A percentile compares a stretch with the other conserved stretches of the same genome.
Conservation (phyloP, 306 rosid species). For the Corylus avellana region DNA sequence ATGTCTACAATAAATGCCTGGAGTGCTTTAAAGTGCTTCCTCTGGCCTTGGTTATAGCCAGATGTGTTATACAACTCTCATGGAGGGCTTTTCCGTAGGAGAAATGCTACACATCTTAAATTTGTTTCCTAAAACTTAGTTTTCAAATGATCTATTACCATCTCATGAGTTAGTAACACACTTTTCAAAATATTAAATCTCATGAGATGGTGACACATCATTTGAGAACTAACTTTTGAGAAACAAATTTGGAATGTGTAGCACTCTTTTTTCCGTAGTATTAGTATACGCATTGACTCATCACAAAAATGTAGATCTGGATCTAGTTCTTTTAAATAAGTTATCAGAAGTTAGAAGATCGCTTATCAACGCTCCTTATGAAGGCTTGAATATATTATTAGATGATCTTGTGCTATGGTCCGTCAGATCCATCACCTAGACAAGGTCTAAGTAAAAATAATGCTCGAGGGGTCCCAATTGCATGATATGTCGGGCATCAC, state of each 20-base stretch:
- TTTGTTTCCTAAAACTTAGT: too few species aligned
- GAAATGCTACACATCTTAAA: too few species aligned
- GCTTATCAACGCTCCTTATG: conserved; percentile 60
- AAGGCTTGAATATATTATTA: conserved; percentile 63
- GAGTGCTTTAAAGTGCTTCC: conserved; percentile 87
- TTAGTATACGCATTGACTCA: conserved; percentile 36
- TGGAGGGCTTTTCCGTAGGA: conserved; percentile 61
- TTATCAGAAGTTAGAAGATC: conserved; percentile 61
- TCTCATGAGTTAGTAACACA: too few species aligned
- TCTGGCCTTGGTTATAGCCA: conserved; percentile 74
- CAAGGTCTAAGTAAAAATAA: conserved; percentile 39
- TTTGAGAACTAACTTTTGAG: too few species aligned
- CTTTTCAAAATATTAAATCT: too few species aligned
- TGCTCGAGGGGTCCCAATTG: too few species aligned
- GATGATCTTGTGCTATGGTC: conserved; percentile 78
- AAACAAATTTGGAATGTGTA: too few species aligned
- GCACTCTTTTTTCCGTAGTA: conserved; percentile 44
- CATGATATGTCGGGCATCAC: not conserved
- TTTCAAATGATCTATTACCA: too few species aligned
- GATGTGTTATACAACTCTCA: conserved; percentile 68
- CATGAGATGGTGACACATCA: too few species aligned
- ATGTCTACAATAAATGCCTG: conserved; percentile 66
- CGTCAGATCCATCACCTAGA: conserved; percentile 56
- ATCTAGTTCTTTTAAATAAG: conserved; percentile 59
- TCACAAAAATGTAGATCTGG: conserved; percentile 23